Evolutionary conservation across 305 asterid genomes (phyloP).

Genomic region (Rubia tinctorum): DNA sequence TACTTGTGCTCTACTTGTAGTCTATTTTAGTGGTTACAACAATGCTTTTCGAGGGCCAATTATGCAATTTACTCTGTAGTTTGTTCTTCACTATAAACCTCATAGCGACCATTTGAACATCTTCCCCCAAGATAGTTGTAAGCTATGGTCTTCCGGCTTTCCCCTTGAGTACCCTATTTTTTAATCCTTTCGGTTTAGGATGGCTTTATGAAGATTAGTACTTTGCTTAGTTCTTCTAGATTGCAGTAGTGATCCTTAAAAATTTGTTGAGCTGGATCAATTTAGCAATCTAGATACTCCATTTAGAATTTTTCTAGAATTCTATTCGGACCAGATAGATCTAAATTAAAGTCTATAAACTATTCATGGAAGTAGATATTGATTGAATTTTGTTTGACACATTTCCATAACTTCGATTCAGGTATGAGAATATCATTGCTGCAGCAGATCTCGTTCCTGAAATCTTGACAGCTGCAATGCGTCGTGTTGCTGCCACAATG

Average conservation of each 20-base stretch:
- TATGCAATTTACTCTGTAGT: background rate
- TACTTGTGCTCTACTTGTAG: background rate
- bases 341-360: background rate
- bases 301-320: background rate
- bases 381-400: background rate
- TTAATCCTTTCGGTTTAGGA: background rate
- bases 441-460: constrained; percentile 95
- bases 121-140: background rate
- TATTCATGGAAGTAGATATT: background rate
- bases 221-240: background rate
- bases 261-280: background rate
- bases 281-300: background rate
- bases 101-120: background rate
- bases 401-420: constrained; percentile 31
- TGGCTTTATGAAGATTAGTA: background rate
- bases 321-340: background rate
- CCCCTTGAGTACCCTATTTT: background rate
- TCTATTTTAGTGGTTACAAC: background rate
- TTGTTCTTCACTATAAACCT: background rate
- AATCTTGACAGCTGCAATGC: constrained; percentile 72
- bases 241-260: background rate
- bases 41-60: background rate
- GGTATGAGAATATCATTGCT: constrained; percentile 84
- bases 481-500: constrained; percentile 61
- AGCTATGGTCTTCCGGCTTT: background rate